Base-by-base conservation (phyloP, 2,329 filamentous ascomycete species). In the Hypoxylon sp. region DNA sequence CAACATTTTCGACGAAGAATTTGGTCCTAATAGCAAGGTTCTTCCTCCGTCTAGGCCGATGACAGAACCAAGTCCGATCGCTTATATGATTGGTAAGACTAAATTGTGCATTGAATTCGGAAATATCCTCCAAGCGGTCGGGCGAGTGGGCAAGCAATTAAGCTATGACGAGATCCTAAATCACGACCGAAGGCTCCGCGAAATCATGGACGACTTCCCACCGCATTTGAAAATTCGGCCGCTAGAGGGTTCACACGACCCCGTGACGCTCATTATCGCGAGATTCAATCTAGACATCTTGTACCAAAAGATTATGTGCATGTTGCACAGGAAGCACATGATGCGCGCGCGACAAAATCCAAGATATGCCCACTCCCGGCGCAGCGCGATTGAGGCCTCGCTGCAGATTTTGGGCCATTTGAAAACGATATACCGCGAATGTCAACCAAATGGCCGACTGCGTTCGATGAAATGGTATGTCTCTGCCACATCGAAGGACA, bases 251-350 rank as follows among this genome's bases (percentile, higher is more conserved):
- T 90, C 88, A 3, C 85, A 90, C 50, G 94, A 97, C 74, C 90
- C 97, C 17, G 89, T 96, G 78, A 92, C 93, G 25, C 87, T 96
- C 65, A 90, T 98, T 63, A 91, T 97, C 82, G 91, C 94, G 56
- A 90, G 94, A 28, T 94, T 94, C 77, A 92, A 91, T 62, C 82
- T 98, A 32, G 93, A 96, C 68, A 90, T 96, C 53, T 82, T 98
- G 4, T 97, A 94, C 76, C 90, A 97, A 70, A 97, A 97, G 80
- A 92, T 94, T 17, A 86, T 97, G 74, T 97, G 93, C 74, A 87
- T 97, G 21, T 86, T 99, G 41, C 96, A 99, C 79, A 88, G 94
- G 55, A 94, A 94, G 70, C 98, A 96, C 78, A 86, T 97, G 63
- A 84, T 88, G n/a, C 88, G 90, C 65, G 92, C 94, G 4, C 85